phyloP scores from a whole-genome alignment of 257 asterid species.

The Vinca minor region DNA sequence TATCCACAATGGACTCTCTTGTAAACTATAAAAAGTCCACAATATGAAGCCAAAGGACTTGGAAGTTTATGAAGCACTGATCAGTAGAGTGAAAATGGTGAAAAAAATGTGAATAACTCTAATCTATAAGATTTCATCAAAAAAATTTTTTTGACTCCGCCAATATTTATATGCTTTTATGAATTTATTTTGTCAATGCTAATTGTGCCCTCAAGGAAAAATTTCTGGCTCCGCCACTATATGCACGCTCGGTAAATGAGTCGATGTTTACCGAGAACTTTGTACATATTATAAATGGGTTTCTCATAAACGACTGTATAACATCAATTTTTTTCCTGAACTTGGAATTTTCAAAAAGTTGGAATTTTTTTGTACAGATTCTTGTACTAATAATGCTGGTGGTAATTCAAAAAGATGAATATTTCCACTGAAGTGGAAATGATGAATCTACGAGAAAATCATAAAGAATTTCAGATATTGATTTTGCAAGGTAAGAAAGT shows the following conservation, averaged over 20 bases:
- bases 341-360: conserved; percentile 1
- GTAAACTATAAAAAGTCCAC: too few relatives aligned
- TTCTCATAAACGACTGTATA: conserved; percentile 48
- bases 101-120: too few relatives aligned
- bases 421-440: neutral
- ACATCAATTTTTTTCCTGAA: conserved; percentile 13
- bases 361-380: neutral
- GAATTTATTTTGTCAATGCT: too few relatives aligned
- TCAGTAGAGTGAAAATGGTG: too few relatives aligned
- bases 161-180: too few relatives aligned
- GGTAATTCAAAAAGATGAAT: neutral
- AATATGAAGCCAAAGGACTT: too few relatives aligned
- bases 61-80: too few relatives aligned
- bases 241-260: conserved; percentile 69
- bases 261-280: conserved; percentile 66
- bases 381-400: neutral
- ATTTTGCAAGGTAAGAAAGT: neutral
- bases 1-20: too few relatives aligned
- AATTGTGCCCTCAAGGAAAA: too few relatives aligned
- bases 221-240: too few relatives aligned
- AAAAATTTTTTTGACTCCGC: too few relatives aligned
- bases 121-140: too few relatives aligned
- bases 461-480: neutral
- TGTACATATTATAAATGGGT: conserved; percentile 57
- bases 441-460: neutral